These are phyloP conservation scores for Wolfiporia cocos DNA, from an alignment of 1,284 basidiomycete genomes.

Conservation along the genomic window DNA sequence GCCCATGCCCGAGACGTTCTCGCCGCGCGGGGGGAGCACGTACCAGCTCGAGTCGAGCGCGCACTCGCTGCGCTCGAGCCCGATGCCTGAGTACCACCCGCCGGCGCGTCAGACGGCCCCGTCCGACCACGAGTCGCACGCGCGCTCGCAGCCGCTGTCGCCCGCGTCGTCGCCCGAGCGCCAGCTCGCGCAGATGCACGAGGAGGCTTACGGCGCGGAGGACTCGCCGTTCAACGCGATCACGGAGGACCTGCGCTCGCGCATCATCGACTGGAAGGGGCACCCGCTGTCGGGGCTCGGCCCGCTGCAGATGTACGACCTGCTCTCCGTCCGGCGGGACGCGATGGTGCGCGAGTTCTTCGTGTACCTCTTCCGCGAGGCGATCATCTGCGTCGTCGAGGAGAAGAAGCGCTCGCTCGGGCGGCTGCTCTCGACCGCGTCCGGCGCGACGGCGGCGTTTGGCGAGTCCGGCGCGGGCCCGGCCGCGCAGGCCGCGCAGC, in stretches of 20 bases:
- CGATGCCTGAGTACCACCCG: slow-evolving; percentile 13
- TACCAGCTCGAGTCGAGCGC: slow-evolving; percentile 13
- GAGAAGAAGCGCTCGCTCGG: slow-evolving; percentile 82
- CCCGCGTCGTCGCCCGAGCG: slow-evolving; percentile 10
- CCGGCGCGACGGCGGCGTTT: slow-evolving; percentile 26
- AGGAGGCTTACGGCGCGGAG: slow-evolving; percentile 25
- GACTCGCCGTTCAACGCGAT: slow-evolving; percentile 74
- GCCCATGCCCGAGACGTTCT: slow-evolving; percentile 30
- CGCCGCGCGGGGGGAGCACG: neutral
- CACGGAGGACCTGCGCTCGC: slow-evolving; percentile 79
- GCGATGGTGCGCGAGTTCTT: slow-evolving; percentile 85
- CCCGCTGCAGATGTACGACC: slow-evolving; percentile 85
- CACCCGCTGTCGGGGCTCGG: slow-evolving; percentile 86
- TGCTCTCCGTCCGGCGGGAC: slow-evolving; percentile 84
- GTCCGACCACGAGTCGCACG: slow-evolving; percentile 15
- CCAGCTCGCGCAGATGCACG: slow-evolving; percentile 9
- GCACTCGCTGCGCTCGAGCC: slow-evolving; percentile 18
- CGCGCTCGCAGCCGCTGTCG: slow-evolving; percentile 14
- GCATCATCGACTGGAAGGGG: slow-evolving; percentile 93
- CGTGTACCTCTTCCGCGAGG: slow-evolving; percentile 95
- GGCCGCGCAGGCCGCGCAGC: slow-evolving; percentile 32
- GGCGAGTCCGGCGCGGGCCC: slow-evolving; percentile 38
- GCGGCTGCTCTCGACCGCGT: slow-evolving; percentile 57
- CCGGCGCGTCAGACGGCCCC: slow-evolving; percentile 10
- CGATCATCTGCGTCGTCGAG: slow-evolving; percentile 93